Evolutionary conservation across 257 asterid genomes (phyloP).

Genomic region (Knoxia roxburghii): DNA sequence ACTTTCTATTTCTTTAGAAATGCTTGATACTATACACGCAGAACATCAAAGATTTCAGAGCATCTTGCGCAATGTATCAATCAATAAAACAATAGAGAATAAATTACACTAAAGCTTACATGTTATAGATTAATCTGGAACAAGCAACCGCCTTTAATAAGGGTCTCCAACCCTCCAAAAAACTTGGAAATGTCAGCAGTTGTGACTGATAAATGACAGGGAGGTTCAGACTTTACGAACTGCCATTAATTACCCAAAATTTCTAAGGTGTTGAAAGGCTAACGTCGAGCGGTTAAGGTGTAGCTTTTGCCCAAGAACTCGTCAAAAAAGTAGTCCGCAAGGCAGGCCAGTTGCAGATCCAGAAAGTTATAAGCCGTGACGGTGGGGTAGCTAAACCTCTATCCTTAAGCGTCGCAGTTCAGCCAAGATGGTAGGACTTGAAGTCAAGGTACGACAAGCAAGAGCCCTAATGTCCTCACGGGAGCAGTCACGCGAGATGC

Average conservation of each 20-base stretch:
- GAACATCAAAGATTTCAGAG: not conserved
- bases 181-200: conserved; percentile 5
- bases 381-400: conserved; percentile 44
- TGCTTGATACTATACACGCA: not conserved
- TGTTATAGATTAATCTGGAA: not conserved
- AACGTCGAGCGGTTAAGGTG: not conserved
- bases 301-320: not conserved
- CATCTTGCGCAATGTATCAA: not conserved
- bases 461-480: conserved; percentile 91
- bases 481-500: conserved; percentile 95
- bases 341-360: not conserved
- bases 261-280: conserved; percentile 5
- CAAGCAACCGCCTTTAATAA: conserved; percentile 14
- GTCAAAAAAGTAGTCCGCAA: not conserved
- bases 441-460: conserved; percentile 81
- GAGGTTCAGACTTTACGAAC: not conserved
- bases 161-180: not conserved
- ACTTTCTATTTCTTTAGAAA: not conserved
- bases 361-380: not conserved
- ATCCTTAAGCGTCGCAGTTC: conserved; percentile 84
- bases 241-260: not conserved
- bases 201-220: conserved; percentile 1
- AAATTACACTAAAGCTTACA: not conserved
- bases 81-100: conserved; percentile 15
- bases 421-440: conserved; percentile 75